Evolutionary conservation across 768 basidiomycete genomes (phyloP).

Genomic region (Pholiota microspora): DNA sequence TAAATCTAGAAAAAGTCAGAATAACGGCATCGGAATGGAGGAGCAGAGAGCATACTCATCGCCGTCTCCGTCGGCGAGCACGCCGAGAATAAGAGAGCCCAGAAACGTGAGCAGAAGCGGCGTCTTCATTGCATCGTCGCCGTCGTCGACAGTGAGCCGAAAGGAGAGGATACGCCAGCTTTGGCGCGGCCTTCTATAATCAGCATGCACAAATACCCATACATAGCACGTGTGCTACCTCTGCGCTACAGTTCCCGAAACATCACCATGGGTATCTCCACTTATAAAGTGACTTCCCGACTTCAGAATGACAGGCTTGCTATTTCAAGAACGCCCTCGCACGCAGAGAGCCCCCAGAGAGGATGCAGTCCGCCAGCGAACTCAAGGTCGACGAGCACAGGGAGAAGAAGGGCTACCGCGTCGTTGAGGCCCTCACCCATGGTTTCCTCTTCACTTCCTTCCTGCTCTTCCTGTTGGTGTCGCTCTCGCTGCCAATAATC

Average conservation of each 20-base stretch:
- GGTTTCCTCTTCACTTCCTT: conserved; percentile 57
- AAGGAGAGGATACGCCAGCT: neutral
- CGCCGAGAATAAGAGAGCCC: neutral
- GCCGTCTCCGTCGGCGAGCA: neutral
- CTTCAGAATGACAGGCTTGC: neutral
- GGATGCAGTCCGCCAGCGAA: conserved; percentile 6
- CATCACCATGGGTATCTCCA: neutral
- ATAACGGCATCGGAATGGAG: neutral
- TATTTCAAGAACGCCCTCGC: neutral
- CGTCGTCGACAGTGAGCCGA: neutral
- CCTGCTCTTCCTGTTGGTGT: conserved; percentile 74
- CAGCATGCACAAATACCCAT: neutral
- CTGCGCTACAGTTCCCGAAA: too few species aligned
- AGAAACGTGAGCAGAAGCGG: neutral
- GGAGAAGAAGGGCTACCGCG: conserved; percentile 45
- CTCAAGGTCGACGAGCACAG: conserved; percentile 18
- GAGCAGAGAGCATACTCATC: neutral
- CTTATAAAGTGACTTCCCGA: too few species aligned
- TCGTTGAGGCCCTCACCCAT: conserved; percentile 46
- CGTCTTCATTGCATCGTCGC: neutral
- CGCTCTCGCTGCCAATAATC: conserved; percentile 73
- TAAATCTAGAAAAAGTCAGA: neutral
- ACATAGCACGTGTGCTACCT: neutral
- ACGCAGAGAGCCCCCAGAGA: neutral
- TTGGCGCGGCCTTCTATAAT: neutral